Base-by-base conservation (phyloP, 2,329 filamentous ascomycete species). In the Hypoxylon sp. region DNA sequence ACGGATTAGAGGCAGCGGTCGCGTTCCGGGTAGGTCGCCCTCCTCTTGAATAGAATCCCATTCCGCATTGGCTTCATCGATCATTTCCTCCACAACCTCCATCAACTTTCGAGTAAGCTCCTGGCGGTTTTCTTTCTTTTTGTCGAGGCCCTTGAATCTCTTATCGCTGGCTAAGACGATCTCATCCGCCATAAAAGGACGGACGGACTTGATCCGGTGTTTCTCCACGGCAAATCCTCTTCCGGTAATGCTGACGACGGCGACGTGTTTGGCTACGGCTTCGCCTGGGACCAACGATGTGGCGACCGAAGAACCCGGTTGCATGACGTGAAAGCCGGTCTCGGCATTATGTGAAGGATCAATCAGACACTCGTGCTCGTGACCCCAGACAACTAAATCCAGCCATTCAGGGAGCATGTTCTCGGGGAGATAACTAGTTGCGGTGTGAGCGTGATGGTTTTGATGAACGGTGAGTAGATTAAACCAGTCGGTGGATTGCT, bases 351-450 rank as follows among this genome's bases (percentile, higher is more conserved):
- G 83, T 1, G 82, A 81, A 0, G 95, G 95, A 46, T 97, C 89
- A 67, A 99, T 97, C 6, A 94, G 77, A 74, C 95, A 99, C 76
- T 99, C 94, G 74, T 99, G 95, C 77, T 99, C 95, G 73, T 99
- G 95, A 2, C 95, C 95, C 95, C 95, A 99, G 52, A 99, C 86
- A 0, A 99, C 88, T 4, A 99, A 83, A 73, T 99, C 91, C 67
- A 99, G 81, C 80, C 96, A 98, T 17, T 93, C 89, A 0, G 95
- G 96, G 0, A 99, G 82, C 72, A 97, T 95, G 71, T 91, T 93
- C 73, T 99, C 96, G 0, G 96, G 94, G 0, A 99, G 84, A 73
- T 97, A 98, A n/a, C 92, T 90, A 0, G 94, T 98, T 17, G 94
- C 88, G 0, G 92, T 97, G 73, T 97, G 91, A 0, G 94, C 92